Conservation (phyloP, 2,329 filamentous ascomycete genomes). For the Lachnellula cervina region DNA sequence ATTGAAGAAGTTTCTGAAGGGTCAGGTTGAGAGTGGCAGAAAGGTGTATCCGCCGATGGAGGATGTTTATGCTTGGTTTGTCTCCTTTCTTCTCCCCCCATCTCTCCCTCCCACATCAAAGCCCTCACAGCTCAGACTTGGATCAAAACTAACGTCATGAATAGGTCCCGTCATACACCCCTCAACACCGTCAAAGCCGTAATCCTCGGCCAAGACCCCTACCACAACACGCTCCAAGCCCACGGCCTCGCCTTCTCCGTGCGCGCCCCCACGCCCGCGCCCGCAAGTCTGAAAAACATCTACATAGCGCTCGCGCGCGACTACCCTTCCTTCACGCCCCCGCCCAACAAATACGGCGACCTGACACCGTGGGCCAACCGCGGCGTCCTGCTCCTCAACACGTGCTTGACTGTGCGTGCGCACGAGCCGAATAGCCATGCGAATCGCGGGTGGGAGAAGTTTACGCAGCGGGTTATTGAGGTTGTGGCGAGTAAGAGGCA, state of each 20-base stretch:
- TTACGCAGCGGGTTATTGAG: conserved; percentile 90
- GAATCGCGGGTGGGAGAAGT: conserved; percentile 83
- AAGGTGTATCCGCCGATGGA: conserved; percentile 82
- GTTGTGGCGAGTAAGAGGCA: conserved; percentile 72
- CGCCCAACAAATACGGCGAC: conserved; percentile 73
- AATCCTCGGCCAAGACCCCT: conserved; percentile 93
- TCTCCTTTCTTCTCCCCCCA: conserved; percentile 1
- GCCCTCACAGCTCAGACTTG: not conserved
- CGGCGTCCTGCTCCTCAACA: conserved; percentile 90
- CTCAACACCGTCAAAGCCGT: conserved; percentile 86
- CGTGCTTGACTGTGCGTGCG: conserved; percentile 86
- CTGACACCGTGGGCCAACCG: conserved; percentile 91
- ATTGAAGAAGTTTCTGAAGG: conserved; percentile 80
- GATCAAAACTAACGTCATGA: not conserved
- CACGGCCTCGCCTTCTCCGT: conserved; percentile 96
- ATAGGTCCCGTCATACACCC: conserved; percentile 88
- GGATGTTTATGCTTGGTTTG: conserved; percentile 92
- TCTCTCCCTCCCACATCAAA: conserved; percentile 5
- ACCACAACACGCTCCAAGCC: conserved; percentile 92
- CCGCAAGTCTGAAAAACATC: conserved; percentile 89
- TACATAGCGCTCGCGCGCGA: conserved; percentile 84
- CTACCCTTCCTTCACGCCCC: conserved; percentile 73
- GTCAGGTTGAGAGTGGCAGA: conserved; percentile 66
- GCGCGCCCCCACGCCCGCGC: conserved; percentile 78
- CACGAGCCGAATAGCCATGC: conserved; percentile 84